These are phyloP conservation scores for Magnolia sinica DNA, from an alignment of 164 flowering plant genomes.

Conservation along the genomic window DNA sequence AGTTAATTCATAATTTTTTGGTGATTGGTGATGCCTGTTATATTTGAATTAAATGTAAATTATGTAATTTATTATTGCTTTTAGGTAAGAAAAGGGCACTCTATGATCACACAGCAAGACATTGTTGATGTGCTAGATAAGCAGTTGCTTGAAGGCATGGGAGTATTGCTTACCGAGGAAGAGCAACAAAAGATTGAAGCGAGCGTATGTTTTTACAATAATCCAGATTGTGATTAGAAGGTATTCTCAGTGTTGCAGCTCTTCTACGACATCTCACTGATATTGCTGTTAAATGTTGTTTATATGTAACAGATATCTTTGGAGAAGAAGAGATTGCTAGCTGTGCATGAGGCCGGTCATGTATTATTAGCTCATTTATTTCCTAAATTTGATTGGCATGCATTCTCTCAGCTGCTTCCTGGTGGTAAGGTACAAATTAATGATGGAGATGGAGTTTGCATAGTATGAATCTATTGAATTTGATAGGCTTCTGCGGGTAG, in stretches of 20 bases:
- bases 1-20: not conserved
- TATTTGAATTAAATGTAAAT: not conserved
- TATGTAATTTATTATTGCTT: constrained; percentile 1
- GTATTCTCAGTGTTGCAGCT: constrained; percentile 1
- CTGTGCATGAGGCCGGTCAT: constrained; percentile 99
- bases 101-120: constrained; percentile 76
- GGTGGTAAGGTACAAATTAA: constrained; percentile 74
- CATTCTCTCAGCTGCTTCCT: constrained; percentile 95
- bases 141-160: constrained; percentile 97
- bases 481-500: not conserved
- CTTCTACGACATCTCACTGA: not conserved
- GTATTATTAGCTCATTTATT: constrained; percentile 90
- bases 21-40: not conserved
- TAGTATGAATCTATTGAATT: not conserved
- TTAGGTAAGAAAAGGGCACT: constrained; percentile 91
- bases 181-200: constrained; percentile 88
- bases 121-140: constrained; percentile 91
- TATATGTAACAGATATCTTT: constrained; percentile 53
- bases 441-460: not conserved
- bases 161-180: constrained; percentile 95
- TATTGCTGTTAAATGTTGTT: constrained; percentile 3
- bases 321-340: constrained; percentile 81
- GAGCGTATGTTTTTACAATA: constrained; percentile 50
- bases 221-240: not conserved
- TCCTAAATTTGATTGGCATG: constrained; percentile 98